These are phyloP conservation scores for Penicillium herquei DNA, from an alignment of 495 filamentous ascomycete genomes.

Conservation along the genomic window DNA sequence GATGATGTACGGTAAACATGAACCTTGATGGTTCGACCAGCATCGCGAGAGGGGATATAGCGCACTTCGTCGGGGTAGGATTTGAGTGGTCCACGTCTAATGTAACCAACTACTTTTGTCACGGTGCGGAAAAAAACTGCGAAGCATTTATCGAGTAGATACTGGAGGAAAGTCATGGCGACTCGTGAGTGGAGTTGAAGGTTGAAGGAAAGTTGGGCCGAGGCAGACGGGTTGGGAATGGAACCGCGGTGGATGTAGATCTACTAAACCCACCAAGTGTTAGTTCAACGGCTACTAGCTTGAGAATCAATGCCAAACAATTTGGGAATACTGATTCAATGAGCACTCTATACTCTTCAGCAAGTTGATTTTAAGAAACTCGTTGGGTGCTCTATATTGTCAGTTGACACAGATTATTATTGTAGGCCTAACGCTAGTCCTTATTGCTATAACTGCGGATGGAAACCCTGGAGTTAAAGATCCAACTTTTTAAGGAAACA, in stretches of 20 bases:
- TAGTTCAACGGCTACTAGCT: not conserved
- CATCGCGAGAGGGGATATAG: conserved; percentile 42
- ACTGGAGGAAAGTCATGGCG: conserved; percentile 20
- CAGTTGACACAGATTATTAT: too few species aligned
- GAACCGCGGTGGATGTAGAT: conserved; percentile 4
- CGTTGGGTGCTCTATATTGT: too few species aligned
- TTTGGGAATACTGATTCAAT: too few species aligned
- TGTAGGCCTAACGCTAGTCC: too few species aligned
- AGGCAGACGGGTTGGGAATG: conserved; percentile 10
- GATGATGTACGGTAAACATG: conserved; percentile 43
- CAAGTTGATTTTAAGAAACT: too few species aligned
- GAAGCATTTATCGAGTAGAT: conserved; percentile 27
- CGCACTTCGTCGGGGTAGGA: conserved; percentile 33
- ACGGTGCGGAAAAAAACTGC: conserved; percentile 22
- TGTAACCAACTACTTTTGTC: not conserved
- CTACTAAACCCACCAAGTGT: not conserved
- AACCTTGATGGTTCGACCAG: conserved; percentile 40
- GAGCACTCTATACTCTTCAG: too few species aligned
- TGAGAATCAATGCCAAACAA: not conserved
- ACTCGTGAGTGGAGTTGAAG: not conserved
- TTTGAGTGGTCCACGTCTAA: not conserved
- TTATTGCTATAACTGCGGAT: too few species aligned
- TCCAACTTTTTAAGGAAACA: too few species aligned
- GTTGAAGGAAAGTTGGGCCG: conserved; percentile 3
- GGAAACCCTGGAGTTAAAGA: too few species aligned